A percentile compares a stretch with the other conserved stretches of the same genome.
These are phyloP conservation scores for Solanum clarkiae DNA, from an alignment of 257 asterid genomes.

Conservation along the genomic window DNA sequence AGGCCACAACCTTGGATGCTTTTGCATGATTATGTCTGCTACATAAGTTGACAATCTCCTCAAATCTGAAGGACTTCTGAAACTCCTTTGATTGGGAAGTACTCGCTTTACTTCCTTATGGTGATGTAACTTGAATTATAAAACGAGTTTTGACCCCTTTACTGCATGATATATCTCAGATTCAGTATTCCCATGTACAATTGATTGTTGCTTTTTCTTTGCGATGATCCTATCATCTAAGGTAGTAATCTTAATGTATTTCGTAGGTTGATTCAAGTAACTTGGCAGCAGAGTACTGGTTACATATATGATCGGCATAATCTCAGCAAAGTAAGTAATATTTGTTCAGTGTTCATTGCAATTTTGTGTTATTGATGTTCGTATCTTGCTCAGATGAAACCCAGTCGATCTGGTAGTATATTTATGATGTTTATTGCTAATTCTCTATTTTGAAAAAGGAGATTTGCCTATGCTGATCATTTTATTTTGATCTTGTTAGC, in stretches of 20 bases:
- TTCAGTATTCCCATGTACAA: background rate
- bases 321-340: constrained; percentile 57
- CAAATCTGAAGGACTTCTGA: background rate
- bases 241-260: background rate
- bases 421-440: background rate
- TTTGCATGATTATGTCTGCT: background rate
- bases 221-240: background rate
- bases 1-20: background rate
- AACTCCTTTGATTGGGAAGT: background rate
- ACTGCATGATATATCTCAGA: background rate
- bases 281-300: constrained; percentile 74
- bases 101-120: background rate
- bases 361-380: background rate
- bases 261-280: constrained; percentile 93
- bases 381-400: background rate
- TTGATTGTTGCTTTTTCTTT: background rate
- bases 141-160: background rate
- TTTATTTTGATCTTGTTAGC: background rate
- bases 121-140: background rate
- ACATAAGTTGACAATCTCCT: background rate
- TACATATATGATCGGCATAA: constrained; percentile 71
- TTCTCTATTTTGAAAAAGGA: background rate
- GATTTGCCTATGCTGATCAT: background rate
- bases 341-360: background rate
- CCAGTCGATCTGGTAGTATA: background rate